Percentiles rank a stretch among this genome's conserved stretches.
These are phyloP conservation scores for Pichia sp. DNA, from an alignment of 1,139 yeast species.

Conservation along the genomic window DNA sequence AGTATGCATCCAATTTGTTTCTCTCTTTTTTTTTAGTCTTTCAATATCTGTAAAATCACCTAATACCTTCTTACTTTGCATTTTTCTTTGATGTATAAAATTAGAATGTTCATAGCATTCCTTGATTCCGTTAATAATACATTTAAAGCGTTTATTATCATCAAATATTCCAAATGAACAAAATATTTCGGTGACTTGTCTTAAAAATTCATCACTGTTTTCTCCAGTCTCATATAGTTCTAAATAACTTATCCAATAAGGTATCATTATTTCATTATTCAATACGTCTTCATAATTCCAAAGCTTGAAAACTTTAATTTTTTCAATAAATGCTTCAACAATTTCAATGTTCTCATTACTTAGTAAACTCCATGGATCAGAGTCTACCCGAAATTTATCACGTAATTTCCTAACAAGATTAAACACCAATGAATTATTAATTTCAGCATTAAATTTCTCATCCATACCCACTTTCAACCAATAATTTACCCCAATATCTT, in stretches of 20 bases:
- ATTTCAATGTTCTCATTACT: neutral
- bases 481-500: neutral
- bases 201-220: constrained; percentile 9
- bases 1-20: neutral
- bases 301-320: neutral
- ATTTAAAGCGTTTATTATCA: neutral
- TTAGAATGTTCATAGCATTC: constrained; percentile 6
- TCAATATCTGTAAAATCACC: neutral
- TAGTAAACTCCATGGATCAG: neutral
- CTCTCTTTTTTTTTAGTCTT: neutral
- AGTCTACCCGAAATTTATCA: neutral
- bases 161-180: neutral
- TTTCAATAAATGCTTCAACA: neutral
- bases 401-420: neutral
- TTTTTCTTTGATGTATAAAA: neutral
- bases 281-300: constrained; percentile 8
- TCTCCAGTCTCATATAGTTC: constrained; percentile 1
- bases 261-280: constrained; percentile 19
- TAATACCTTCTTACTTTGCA: neutral
- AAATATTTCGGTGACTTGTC: constrained; percentile 1
- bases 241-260: constrained; percentile 13
- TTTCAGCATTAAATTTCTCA: neutral
- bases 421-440: neutral
- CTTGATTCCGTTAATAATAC: neutral
- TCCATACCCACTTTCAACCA: constrained; percentile 1